Percentiles rank a stretch among this genome's conserved stretches.
Conservation (phyloP, 495 filamentous ascomycete species). For the Bacidia rubella region DNA sequence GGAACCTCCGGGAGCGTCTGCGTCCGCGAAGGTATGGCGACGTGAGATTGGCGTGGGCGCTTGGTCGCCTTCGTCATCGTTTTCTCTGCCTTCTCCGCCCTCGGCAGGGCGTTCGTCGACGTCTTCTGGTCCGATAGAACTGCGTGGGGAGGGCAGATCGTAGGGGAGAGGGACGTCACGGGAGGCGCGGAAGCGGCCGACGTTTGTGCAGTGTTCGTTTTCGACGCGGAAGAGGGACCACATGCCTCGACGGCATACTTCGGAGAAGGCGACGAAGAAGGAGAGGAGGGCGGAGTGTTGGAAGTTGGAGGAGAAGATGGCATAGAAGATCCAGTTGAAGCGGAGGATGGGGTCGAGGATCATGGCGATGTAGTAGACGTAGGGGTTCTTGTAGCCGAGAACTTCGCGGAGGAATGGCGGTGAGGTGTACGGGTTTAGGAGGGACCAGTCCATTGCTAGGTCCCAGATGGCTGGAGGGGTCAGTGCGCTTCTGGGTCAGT, state of each 20-base stretch:
- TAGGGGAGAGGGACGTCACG: slow-evolving; percentile 76
- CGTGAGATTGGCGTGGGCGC: neutral
- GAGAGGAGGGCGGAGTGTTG: slow-evolving; percentile 70
- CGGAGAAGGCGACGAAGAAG: slow-evolving; percentile 61
- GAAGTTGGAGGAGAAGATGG: slow-evolving; percentile 59
- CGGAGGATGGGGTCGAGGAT: slow-evolving; percentile 73
- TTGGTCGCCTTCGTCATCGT: slow-evolving; percentile 3
- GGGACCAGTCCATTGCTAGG: slow-evolving; percentile 87
- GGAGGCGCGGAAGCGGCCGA: slow-evolving; percentile 68
- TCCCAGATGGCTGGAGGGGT: slow-evolving; percentile 64
- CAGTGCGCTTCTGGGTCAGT: slow-evolving; percentile 1
- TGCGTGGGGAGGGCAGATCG: slow-evolving; percentile 32
- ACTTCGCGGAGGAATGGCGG: slow-evolving; percentile 62
- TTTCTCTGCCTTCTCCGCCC: slow-evolving; percentile 4
- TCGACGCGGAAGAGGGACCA: slow-evolving; percentile 92
- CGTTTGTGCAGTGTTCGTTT: slow-evolving; percentile 89
- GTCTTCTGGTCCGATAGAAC: slow-evolving; percentile 1
- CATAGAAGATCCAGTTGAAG: slow-evolving; percentile 93
- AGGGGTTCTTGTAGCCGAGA: slow-evolving; percentile 60
- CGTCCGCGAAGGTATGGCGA: neutral
- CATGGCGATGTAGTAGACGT: slow-evolving; percentile 79
- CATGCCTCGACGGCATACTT: slow-evolving; percentile 68
- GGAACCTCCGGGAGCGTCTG: slow-evolving; percentile 6
- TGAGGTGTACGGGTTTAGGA: slow-evolving; percentile 59
- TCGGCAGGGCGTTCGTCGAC: slow-evolving; percentile 7